These are phyloP conservation scores for Ceratobasidium sp. DNA, from an alignment of 1,284 basidiomycete genomes.

Conservation along the genomic window DNA sequence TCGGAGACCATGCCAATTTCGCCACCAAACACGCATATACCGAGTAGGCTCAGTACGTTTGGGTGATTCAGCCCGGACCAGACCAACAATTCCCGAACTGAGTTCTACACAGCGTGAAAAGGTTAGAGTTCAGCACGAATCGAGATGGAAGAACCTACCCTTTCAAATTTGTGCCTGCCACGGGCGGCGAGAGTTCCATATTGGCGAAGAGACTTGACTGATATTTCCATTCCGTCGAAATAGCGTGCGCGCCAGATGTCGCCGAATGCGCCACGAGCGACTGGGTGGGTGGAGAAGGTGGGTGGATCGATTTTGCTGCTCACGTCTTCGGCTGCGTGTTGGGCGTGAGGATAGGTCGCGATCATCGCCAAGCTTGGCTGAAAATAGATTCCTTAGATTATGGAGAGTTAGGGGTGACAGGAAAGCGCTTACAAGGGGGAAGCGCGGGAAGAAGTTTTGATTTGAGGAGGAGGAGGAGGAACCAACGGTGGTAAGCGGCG, in stretches of 20 bases:
- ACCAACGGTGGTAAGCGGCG: too few species aligned
- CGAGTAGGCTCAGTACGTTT: constrained; percentile 17
- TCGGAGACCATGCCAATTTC: constrained; percentile 43
- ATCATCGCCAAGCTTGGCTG: constrained; percentile 22
- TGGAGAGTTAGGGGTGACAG: too few species aligned
- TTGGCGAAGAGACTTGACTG: constrained; percentile 18
- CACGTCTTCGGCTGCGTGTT: constrained; percentile 8
- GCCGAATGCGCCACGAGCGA: constrained; percentile 16
- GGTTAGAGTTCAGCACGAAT: neutral
- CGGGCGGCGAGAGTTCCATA: neutral
- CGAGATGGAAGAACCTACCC: neutral
- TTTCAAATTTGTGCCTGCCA: constrained; percentile 8
- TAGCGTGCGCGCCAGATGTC: constrained; percentile 28
- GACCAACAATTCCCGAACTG: neutral
- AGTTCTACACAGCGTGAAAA: neutral
- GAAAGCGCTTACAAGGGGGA: constrained; percentile 16
- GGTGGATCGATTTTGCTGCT: neutral
- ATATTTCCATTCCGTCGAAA: constrained; percentile 12
- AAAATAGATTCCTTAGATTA: neutral
- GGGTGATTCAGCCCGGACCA: constrained; percentile 26
- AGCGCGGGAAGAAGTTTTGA: neutral
- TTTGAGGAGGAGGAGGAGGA: neutral
- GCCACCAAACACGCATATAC: constrained; percentile 35
- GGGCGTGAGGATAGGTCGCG: constrained; percentile 11
- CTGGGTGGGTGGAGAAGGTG: neutral